phyloP scores from a whole-genome alignment of 345 rosid genomes.

The Pistacia vera region DNA sequence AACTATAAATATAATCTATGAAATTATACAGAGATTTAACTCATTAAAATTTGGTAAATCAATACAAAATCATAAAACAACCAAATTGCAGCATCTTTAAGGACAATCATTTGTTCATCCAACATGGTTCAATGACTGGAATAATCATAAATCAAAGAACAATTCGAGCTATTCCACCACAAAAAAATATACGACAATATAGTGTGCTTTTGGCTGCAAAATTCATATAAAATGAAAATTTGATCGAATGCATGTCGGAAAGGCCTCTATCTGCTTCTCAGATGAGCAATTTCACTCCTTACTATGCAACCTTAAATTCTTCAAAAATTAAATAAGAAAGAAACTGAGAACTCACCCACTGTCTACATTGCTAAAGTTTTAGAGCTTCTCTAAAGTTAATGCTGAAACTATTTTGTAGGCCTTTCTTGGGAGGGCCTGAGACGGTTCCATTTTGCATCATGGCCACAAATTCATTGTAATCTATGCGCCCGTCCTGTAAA shows the following conservation, averaged over 20 bases:
- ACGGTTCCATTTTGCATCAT: slow-evolving; percentile 81
- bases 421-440: slow-evolving; percentile 37
- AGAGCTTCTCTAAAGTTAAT: slow-evolving; percentile 47
- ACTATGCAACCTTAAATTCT: slow-evolving; percentile 10
- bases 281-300: slow-evolving; percentile 9
- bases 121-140: neutral
- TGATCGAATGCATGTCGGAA: neutral
- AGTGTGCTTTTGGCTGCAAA: neutral
- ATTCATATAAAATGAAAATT: slow-evolving; percentile 1
- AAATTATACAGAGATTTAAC: neutral
- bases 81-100: neutral
- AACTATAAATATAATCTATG: neutral
- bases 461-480: slow-evolving; percentile 81
- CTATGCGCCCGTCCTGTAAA: slow-evolving; percentile 78
- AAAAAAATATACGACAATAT: neutral
- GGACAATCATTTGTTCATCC: neutral
- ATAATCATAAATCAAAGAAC: neutral
- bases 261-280: slow-evolving; percentile 3
- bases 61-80: neutral
- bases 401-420: slow-evolving; percentile 50
- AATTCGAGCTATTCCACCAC: neutral
- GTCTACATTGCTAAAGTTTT: slow-evolving; percentile 22
- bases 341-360: neutral
- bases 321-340: neutral
- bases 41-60: neutral